phyloP scores from a whole-genome alignment of 371 early-diverging fungal species.

The Circinella umbellata region DNA sequence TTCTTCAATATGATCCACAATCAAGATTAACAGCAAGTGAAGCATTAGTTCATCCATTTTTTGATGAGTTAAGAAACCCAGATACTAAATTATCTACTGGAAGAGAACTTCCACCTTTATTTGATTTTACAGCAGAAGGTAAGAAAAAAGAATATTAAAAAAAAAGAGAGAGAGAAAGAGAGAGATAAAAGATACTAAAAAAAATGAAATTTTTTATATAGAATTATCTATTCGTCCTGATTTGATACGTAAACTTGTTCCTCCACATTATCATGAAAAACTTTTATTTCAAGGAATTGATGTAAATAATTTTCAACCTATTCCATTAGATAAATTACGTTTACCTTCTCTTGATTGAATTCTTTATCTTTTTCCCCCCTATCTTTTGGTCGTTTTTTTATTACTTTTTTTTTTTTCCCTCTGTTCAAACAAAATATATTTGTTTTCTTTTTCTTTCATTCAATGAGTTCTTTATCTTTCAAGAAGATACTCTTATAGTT shows the following conservation, averaged over 20 bases:
- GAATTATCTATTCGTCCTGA: constrained; percentile 57
- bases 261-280: constrained; percentile 62
- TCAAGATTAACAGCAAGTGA: constrained; percentile 91
- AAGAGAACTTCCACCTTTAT: constrained; percentile 85
- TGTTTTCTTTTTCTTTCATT: too few relatives aligned
- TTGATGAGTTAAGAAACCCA: constrained; percentile 93
- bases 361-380: not conserved
- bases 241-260: constrained; percentile 63
- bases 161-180: not conserved
- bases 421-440: too few relatives aligned
- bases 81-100: constrained; percentile 84
- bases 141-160: constrained; percentile 9
- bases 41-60: constrained; percentile 96
- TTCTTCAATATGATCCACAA: constrained; percentile 96
- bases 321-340: constrained; percentile 31
- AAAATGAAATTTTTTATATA: constrained; percentile 3
- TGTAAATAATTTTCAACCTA: constrained; percentile 40
- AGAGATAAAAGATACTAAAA: not conserved
- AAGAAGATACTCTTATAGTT: too few relatives aligned
- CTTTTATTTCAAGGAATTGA: constrained; percentile 50
- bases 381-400: not conserved
- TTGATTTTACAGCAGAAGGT: constrained; percentile 91
- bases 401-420: not conserved
- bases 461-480: too few relatives aligned
- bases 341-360: constrained; percentile 26